A percentile compares a stretch with the other conserved stretches of the same genome.
These are phyloP conservation scores for Ceratocystis variospora DNA, from an alignment of 2,329 filamentous ascomycete genomes.

Conservation along the genomic window DNA sequence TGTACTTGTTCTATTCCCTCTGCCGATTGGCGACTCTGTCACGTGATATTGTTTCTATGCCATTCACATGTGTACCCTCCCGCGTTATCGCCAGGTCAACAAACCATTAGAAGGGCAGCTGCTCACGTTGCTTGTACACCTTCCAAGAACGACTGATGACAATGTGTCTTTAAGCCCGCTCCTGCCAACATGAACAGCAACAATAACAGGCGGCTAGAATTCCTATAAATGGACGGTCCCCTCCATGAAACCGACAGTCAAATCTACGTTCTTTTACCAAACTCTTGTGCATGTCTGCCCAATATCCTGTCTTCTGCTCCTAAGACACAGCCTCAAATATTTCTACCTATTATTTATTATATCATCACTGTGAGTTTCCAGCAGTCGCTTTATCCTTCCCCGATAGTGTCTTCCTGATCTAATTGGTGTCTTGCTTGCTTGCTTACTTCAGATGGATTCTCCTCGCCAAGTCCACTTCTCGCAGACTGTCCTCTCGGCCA, in stretches of 20 bases:
- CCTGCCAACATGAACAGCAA: not conserved
- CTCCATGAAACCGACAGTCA: not conserved
- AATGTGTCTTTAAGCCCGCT: not conserved
- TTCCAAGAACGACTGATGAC: not conserved
- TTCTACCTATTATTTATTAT: too few species aligned
- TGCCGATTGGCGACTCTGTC: not conserved
- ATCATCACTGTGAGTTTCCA: too few species aligned
- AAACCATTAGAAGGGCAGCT: not conserved
- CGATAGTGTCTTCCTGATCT: not conserved
- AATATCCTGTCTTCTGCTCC: too few species aligned
- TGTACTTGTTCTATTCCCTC: not conserved
- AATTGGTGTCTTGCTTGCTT: not conserved
- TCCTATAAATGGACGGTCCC: not conserved
- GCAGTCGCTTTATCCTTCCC: too few species aligned
- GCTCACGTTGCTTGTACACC: not conserved
- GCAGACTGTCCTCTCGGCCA: not conserved
- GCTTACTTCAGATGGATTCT: not conserved
- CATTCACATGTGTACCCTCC: not conserved
- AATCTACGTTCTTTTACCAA: not conserved
- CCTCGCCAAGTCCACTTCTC: not conserved
- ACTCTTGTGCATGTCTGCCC: not conserved
- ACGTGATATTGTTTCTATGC: not conserved
- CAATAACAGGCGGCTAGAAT: not conserved
- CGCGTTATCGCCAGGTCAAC: not conserved
- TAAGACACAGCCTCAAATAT: too few species aligned